A percentile compares a stretch with the other conserved stretches of the same genome.
These are phyloP conservation scores for Cryptococcus floricola DNA, from an alignment of 1,284 basidiomycete genomes.

Conservation along the genomic window DNA sequence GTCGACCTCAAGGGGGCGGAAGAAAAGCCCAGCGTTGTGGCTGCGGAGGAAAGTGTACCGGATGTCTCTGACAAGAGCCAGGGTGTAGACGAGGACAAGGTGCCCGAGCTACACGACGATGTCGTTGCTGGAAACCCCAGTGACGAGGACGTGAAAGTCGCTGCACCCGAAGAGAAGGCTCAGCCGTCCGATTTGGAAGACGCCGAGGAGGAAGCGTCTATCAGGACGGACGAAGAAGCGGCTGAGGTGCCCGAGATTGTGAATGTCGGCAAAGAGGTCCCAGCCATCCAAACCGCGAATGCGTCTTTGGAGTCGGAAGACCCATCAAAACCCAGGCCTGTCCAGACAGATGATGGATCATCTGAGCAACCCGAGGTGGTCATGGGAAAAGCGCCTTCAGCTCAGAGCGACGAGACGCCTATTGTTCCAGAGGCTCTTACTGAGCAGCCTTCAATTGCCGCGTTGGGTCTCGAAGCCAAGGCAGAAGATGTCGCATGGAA, in stretches of 20 bases:
- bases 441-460: slow-evolving; percentile 6
- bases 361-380: not conserved
- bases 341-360: not conserved
- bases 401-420: not conserved
- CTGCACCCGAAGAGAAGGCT: not conserved
- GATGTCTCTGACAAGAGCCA: not conserved
- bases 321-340: not conserved
- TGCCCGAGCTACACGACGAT: not conserved
- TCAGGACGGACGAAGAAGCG: slow-evolving; percentile 2
- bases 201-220: not conserved
- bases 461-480: slow-evolving; percentile 1
- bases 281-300: not conserved
- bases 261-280: not conserved
- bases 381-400: not conserved
- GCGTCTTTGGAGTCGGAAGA: not conserved
- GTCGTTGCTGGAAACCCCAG: not conserved
- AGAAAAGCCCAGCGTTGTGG: not conserved
- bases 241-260: not conserved
- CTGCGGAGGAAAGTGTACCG: no score
- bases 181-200: not conserved
- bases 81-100: slow-evolving; percentile 3
- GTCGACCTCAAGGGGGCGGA: not conserved
- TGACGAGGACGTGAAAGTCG: no score
- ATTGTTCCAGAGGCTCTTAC: not conserved
- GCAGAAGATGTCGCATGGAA: slow-evolving; percentile 10